Conservation (phyloP, 1,284 basidiomycete species). For the Porogramme epimiltina region DNA sequence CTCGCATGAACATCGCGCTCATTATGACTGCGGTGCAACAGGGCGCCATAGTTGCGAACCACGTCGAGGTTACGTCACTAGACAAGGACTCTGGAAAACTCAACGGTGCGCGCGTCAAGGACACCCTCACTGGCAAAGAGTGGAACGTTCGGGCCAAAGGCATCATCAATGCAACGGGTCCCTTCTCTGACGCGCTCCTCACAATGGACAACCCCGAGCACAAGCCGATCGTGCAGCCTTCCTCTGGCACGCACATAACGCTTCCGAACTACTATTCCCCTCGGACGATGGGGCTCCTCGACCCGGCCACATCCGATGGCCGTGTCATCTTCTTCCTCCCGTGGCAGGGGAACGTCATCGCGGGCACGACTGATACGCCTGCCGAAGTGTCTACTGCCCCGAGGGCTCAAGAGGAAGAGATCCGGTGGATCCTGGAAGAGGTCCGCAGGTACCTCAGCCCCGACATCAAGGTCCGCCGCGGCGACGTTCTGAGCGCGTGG, state of each 20-base stretch:
- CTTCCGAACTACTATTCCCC: conserved; percentile 97
- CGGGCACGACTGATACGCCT: conserved; percentile 93
- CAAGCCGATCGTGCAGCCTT: conserved; percentile 89
- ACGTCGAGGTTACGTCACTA: conserved; percentile 84
- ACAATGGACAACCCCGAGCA: conserved; percentile 84
- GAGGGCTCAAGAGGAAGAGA: conserved; percentile 89
- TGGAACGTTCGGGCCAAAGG: conserved; percentile 89
- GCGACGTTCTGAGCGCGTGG: conserved; percentile 98
- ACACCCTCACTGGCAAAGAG: conserved; percentile 83
- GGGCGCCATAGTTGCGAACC: conserved; percentile 89
- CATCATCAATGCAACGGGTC: conserved; percentile 96
- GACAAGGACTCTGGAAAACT: conserved; percentile 78
- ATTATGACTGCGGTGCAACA: conserved; percentile 94
- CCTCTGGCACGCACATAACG: conserved; percentile 94
- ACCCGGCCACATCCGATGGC: conserved; percentile 94
- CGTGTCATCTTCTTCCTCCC: conserved; percentile 99
- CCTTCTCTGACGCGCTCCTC: conserved; percentile 88
- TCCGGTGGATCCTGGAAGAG: conserved; percentile 96
- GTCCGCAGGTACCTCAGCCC: conserved; percentile 87
- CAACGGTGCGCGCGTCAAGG: conserved; percentile 78
- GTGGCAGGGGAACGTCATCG: conserved; percentile 98
- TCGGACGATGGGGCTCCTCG: conserved; percentile 92
- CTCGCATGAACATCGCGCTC: conserved; percentile 96
- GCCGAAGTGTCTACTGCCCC: conserved; percentile 81
- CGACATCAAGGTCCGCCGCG: conserved; percentile 92